Conservation (phyloP, 202 grass and related monocot species). For the Musa balbisiana region DNA sequence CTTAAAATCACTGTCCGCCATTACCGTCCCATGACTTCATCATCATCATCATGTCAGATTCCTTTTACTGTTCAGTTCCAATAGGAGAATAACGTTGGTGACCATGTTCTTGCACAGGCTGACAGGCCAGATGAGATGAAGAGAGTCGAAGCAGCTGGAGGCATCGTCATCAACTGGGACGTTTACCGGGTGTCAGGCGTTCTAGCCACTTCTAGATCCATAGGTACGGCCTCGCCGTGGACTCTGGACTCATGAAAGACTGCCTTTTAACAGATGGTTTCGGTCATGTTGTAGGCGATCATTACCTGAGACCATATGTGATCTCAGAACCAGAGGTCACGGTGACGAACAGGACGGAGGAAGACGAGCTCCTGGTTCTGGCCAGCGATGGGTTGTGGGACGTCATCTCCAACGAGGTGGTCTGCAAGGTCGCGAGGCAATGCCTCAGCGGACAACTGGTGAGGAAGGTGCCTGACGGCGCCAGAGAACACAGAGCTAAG, state of each 20-base stretch:
- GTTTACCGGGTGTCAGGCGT: not conserved
- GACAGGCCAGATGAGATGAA: slow-evolving; percentile 4
- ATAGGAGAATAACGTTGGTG: too few species aligned
- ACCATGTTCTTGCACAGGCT: not conserved
- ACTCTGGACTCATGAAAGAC: too few species aligned
- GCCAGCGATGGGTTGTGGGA: slow-evolving; percentile 7
- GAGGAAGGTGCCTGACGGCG: not conserved
- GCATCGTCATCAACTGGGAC: not conserved
- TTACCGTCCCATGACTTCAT: too few species aligned
- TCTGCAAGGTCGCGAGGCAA: not conserved
- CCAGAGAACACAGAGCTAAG: not conserved
- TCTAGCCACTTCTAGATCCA: slow-evolving; percentile 2
- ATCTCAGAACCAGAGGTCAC: slow-evolving; percentile 1
- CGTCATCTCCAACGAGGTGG: not conserved
- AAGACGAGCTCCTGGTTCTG: slow-evolving; percentile 4
- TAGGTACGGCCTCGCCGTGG: not conserved
- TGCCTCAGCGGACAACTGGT: not conserved
- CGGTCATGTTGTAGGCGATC: not conserved
- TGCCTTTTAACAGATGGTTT: too few species aligned
- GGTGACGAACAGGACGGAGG: not conserved
- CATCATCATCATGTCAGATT: too few species aligned
- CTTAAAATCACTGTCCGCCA: too few species aligned
- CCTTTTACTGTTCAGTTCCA: too few species aligned
- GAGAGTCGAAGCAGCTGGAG: not conserved
- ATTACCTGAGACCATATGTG: not conserved